Percentiles rank a stretch among this genome's conserved stretches.
Conservation (phyloP, 768 basidiomycete species). For the Suillus americanus region DNA sequence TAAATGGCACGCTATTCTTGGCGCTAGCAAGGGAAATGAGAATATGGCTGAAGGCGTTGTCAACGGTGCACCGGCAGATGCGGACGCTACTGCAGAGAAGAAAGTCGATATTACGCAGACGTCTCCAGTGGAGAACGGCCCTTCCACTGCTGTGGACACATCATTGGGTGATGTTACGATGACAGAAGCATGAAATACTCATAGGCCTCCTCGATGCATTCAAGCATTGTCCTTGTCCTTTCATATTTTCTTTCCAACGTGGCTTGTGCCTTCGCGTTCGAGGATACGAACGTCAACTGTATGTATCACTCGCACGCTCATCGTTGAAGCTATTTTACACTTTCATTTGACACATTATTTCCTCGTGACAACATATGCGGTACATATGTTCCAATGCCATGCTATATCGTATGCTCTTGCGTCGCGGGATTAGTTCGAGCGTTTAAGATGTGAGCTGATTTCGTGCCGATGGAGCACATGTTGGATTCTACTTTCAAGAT, state of each 20-base stretch:
- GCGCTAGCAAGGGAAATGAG: slow-evolving; percentile 33
- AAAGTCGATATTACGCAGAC: slow-evolving; percentile 15
- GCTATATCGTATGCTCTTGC: not conserved
- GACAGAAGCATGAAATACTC: slow-evolving; percentile 35
- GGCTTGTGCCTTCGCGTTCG: not conserved
- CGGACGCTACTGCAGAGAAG: slow-evolving; percentile 18
- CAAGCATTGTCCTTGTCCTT: slow-evolving; percentile 8
- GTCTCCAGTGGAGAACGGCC: slow-evolving; percentile 28
- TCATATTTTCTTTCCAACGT: slow-evolving; percentile 8
- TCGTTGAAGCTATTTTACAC: slow-evolving; percentile 5
- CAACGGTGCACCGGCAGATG: slow-evolving; percentile 26
- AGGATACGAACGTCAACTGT: slow-evolving; percentile 3
- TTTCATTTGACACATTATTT: slow-evolving; percentile 8
- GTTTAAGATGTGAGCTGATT: not conserved
- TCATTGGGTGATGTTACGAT: slow-evolving; percentile 39
- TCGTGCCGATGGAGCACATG: not conserved
- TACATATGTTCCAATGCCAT: slow-evolving; percentile 4
- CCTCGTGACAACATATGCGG: slow-evolving; percentile 25
- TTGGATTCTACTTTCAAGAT: not conserved
- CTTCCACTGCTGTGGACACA: slow-evolving; percentile 31
- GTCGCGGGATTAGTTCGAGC: not conserved
- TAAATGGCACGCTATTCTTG: slow-evolving; percentile 43
- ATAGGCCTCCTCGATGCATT: slow-evolving; percentile 2
- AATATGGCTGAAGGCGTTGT: slow-evolving; percentile 26
- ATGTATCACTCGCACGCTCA: slow-evolving; percentile 1